A percentile compares a stretch with the other conserved stretches of the same genome.
Conservation (phyloP, 768 basidiomycete genomes). For the Cubamyces sp. region DNA sequence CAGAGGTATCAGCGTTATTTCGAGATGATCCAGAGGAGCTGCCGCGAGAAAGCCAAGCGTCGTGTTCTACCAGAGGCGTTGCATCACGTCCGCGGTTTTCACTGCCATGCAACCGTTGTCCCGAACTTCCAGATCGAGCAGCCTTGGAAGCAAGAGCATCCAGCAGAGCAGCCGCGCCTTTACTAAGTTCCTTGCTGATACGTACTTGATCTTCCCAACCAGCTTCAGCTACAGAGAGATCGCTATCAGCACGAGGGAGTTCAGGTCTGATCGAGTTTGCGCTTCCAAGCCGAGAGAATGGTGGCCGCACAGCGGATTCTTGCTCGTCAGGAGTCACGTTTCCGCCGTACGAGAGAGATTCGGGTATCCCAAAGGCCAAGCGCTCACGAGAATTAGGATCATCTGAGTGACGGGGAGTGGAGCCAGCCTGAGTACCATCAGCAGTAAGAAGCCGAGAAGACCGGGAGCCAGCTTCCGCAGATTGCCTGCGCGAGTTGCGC, state of each 20-base stretch:
- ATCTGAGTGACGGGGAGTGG: neutral
- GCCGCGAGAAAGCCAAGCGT: neutral
- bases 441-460: conserved; percentile 4
- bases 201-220: conserved; percentile 12
- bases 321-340: conserved; percentile 19
- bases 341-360: conserved; percentile 33
- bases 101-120: neutral
- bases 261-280: neutral
- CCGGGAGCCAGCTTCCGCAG: neutral
- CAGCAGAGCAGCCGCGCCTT: conserved; percentile 54
- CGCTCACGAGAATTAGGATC: conserved; percentile 29
- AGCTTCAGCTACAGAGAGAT: conserved; percentile 44
- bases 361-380: conserved; percentile 35
- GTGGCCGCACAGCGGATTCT: conserved; percentile 5
- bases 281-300: conserved; percentile 6
- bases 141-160: conserved; percentile 39
- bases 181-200: conserved; percentile 43
- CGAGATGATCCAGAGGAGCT: neutral
- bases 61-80: conserved; percentile 7
- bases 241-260: conserved; percentile 49
- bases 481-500: neutral
- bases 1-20: neutral
- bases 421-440: conserved; percentile 1
- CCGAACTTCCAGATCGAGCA: neutral
- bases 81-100: neutral